Percentiles rank a stretch among this genome's conserved stretches.
phyloP scores from a whole-genome alignment of 148 eudicot genomes.

The Suaeda aralocaspica region DNA sequence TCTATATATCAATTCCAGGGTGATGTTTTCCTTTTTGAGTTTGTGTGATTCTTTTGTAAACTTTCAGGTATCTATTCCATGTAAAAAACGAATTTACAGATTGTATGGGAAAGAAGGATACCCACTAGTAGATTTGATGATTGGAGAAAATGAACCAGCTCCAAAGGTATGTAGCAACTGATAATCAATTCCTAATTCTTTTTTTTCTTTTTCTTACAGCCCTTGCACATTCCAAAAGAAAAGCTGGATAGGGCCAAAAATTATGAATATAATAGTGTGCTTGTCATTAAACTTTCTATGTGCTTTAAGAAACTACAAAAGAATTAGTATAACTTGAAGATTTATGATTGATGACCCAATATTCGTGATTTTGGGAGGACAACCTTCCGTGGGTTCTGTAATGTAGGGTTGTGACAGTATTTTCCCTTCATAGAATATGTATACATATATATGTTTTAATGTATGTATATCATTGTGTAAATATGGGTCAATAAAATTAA shows the following conservation, averaged over 20 bases:
- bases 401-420: not conserved
- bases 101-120: conserved; percentile 92
- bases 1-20: conserved; percentile 1
- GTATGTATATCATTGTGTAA: not conserved
- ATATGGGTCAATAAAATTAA: not conserved
- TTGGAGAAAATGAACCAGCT: conserved; percentile 87
- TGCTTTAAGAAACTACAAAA: no score
- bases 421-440: no score
- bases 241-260: not conserved
- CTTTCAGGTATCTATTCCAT: conserved; percentile 86
- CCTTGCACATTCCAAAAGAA: not conserved
- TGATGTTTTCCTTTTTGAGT: conserved; percentile 3
- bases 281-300: no score
- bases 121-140: conserved; percentile 84
- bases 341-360: not conserved
- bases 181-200: not conserved
- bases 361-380: not conserved
- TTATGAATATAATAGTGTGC: no score
- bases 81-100: conserved; percentile 85
- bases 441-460: no score
- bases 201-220: not conserved
- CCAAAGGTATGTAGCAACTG: conserved; percentile 57
- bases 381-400: not conserved
- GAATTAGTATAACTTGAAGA: not conserved
- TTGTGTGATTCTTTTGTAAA: conserved; percentile 13